Evolutionary conservation across 1,284 basidiomycete species (phyloP), one percentile per base, ranked within the genome.

Genomic region (Moesziomyces aphidis): DNA sequence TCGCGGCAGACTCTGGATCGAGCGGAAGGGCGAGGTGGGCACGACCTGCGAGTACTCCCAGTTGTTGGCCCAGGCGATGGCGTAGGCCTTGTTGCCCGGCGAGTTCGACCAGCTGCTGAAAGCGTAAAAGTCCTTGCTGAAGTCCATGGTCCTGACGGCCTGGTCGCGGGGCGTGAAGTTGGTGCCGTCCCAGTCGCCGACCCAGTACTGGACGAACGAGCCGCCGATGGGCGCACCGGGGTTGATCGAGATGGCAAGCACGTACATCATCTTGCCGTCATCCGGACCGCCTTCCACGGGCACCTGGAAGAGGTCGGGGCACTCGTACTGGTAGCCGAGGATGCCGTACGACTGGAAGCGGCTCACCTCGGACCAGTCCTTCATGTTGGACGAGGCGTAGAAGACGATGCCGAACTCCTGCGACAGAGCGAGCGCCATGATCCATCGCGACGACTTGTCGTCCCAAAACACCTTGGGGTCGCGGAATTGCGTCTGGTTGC

Each of bases 391-490:
- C 5, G 82, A 85, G 11, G 84, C 85, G 81, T 85, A 86, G 53
- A 87, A 84, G 34, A 82, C 83, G 54, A 87, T 79, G 13, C 69
- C 75, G 53, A 81, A 85, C 28, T 85, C 83, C 46, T 83, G 76
- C 5, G 86, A 65, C 36, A 78, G 83, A 3, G 86, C 82, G 42
- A 86, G 68, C 44, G 85, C 83, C 82, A 87, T 86, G 51, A 86
- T 84, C 86, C 86, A 87, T 19, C 78, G 78, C 43, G 80, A 77
- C 28, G 77, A 53, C 22, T 56, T 59, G 4, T 62, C 74, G 57
- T 86, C 80, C 81, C 85, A 83, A 50, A 86, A 83, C 22, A 86
- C 86, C 68, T 87, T 87, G 22, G 86, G 86, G 64, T 87, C 86
- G 44, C 86, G 77, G 80, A 86, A 86, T 59, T 86, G 85, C 9